Evolutionary conservation across 495 filamentous ascomycete species (phyloP).

Genomic region (Hypoxylon lienhwacheense): DNA sequence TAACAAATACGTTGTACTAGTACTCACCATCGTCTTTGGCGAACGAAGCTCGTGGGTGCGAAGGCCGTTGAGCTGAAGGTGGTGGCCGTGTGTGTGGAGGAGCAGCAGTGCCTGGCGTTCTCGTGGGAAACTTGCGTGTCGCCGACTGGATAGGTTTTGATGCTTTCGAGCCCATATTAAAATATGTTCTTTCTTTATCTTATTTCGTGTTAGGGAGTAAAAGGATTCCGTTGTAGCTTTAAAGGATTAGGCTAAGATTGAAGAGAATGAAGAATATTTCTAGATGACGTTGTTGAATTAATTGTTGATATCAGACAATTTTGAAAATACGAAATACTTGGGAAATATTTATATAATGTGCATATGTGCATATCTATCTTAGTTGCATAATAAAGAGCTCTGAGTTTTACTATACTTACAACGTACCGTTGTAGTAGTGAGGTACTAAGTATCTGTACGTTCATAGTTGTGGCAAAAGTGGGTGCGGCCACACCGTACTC

Average conservation of each 20-base stretch:
- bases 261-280: too few species aligned
- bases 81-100: slow-evolving; percentile 26
- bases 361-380: too few species aligned
- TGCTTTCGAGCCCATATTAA: slow-evolving; percentile 35
- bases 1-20: neutral
- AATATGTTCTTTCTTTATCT: neutral
- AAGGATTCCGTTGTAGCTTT: neutral
- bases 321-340: too few species aligned
- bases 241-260: neutral
- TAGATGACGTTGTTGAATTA: slow-evolving; percentile 33
- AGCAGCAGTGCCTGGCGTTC: slow-evolving; percentile 40
- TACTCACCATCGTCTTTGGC: slow-evolving; percentile 45
- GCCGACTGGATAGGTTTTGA: slow-evolving; percentile 43
- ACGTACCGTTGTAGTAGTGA: too few species aligned
- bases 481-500: too few species aligned
- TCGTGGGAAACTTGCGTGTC: slow-evolving; percentile 47
- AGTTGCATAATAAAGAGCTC: too few species aligned
- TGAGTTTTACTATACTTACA: too few species aligned
- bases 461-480: too few species aligned
- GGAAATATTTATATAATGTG: too few species aligned
- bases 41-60: slow-evolving; percentile 34
- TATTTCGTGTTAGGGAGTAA: neutral
- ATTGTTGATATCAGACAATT: too few species aligned
- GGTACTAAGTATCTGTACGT: too few species aligned
- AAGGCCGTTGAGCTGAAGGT: slow-evolving; percentile 17